Conservation (phyloP, 164 flowering plant species). For the Stephania yunnanensis region DNA sequence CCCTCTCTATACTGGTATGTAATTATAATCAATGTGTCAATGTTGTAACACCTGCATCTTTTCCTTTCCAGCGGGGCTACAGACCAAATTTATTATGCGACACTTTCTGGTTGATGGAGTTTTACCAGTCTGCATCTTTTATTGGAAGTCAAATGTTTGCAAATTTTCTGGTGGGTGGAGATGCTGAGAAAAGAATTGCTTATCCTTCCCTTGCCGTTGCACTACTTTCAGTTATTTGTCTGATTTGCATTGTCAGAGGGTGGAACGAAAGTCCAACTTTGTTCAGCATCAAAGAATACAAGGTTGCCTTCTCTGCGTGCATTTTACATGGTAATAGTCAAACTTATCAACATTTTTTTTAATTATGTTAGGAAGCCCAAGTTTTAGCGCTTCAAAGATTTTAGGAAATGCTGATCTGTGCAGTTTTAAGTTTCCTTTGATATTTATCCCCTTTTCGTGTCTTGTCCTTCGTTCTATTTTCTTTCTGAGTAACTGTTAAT, state of each 20-base stretch:
- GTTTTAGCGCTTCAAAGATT: background rate
- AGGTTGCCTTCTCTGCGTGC: slow-evolving; percentile 29
- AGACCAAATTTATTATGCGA: slow-evolving; percentile 65
- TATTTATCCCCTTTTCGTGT: background rate
- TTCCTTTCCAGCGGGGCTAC: slow-evolving; percentile 57
- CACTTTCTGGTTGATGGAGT: slow-evolving; percentile 82
- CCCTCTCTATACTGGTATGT: background rate
- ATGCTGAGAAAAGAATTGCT: slow-evolving; percentile 28
- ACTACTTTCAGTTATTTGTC: slow-evolving; percentile 42
- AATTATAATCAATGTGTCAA: background rate
- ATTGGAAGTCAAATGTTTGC: slow-evolving; percentile 78
- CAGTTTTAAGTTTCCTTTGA: background rate
- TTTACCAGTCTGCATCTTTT: slow-evolving; percentile 63
- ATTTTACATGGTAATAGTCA: slow-evolving; percentile 49
- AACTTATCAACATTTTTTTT: background rate
- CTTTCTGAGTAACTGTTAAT: background rate
- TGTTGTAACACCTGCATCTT: slow-evolving; percentile 6
- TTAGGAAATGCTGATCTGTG: background rate
- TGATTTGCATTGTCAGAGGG: slow-evolving; percentile 35
- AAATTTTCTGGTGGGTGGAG: slow-evolving; percentile 50
- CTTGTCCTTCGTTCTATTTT: background rate
- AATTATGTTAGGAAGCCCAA: background rate
- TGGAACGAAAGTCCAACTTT: slow-evolving; percentile 36
- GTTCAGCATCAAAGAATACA: slow-evolving; percentile 36
- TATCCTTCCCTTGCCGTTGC: slow-evolving; percentile 37